phyloP scores from a whole-genome alignment of 768 basidiomycete species.

The Serpula lacrymans region DNA sequence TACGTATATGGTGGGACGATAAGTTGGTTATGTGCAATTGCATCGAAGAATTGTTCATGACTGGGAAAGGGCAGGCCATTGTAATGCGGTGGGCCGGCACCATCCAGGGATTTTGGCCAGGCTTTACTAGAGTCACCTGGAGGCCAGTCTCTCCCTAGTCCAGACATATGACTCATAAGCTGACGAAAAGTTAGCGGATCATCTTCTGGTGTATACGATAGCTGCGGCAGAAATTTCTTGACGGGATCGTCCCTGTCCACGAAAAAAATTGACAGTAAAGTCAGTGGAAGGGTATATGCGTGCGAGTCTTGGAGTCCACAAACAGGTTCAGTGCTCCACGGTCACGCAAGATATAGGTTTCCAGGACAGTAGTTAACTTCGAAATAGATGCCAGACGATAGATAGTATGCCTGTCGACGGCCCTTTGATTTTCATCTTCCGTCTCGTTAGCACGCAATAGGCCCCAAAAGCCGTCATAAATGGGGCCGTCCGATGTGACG shows the following conservation, averaged over 20 bases:
- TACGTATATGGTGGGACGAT: slow-evolving; percentile 41
- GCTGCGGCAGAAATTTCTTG: slow-evolving; percentile 38
- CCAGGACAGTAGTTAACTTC: slow-evolving; percentile 48
- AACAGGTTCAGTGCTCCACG: slow-evolving; percentile 39
- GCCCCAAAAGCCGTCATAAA: slow-evolving; percentile 47
- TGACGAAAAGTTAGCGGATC: slow-evolving; percentile 36
- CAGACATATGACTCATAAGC: slow-evolving; percentile 39
- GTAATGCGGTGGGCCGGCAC: slow-evolving; percentile 23
- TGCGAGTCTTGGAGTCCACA: slow-evolving; percentile 4
- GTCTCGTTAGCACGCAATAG: slow-evolving; percentile 42
- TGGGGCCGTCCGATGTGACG: slow-evolving; percentile 40
- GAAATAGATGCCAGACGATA: slow-evolving; percentile 52
- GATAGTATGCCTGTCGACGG: slow-evolving; percentile 40
- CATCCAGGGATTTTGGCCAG: slow-evolving; percentile 39
- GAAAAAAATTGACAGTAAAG: background rate
- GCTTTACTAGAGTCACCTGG: slow-evolving; percentile 23
- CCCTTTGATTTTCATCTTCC: slow-evolving; percentile 11
- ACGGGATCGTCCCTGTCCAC: slow-evolving; percentile 47
- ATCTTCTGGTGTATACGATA: slow-evolving; percentile 22
- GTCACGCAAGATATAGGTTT: slow-evolving; percentile 47
- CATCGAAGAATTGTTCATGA: slow-evolving; percentile 29
- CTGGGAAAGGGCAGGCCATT: slow-evolving; percentile 31
- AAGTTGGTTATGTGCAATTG: slow-evolving; percentile 36
- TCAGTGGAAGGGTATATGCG: background rate
- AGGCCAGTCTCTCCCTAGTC: slow-evolving; percentile 33